Conservation (phyloP, 768 basidiomycete species). For the Guyanaporus albipodus region DNA sequence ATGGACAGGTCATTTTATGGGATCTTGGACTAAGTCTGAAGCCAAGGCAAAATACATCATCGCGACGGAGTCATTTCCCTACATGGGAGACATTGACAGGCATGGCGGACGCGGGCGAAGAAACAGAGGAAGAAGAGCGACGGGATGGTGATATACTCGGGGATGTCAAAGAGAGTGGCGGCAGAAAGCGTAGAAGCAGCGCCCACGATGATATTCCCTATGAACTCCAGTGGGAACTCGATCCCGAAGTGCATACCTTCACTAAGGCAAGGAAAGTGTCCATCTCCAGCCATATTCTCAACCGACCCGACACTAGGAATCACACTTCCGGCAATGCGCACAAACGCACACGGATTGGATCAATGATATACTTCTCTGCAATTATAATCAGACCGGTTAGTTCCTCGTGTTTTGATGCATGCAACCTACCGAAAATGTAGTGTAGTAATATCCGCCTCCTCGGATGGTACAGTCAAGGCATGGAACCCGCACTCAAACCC, state of each 20-base stretch:
- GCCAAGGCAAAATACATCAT: slow-evolving; percentile 33
- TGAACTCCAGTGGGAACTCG: slow-evolving; percentile 80
- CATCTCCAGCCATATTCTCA: neutral
- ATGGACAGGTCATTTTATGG: slow-evolving; percentile 86
- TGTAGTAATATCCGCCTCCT: slow-evolving; percentile 86
- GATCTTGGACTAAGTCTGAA: slow-evolving; percentile 69
- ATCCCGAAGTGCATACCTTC: slow-evolving; percentile 47
- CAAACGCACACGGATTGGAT: slow-evolving; percentile 96
- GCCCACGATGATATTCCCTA: slow-evolving; percentile 42
- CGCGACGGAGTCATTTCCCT: slow-evolving; percentile 28
- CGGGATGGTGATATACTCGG: slow-evolving; percentile 77
- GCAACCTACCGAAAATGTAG: slow-evolving; percentile 5
- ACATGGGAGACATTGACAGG: slow-evolving; percentile 84
- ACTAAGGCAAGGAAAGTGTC: slow-evolving; percentile 41
- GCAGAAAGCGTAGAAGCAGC: slow-evolving; percentile 32
- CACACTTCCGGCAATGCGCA: slow-evolving; percentile 80
- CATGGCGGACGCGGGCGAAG: slow-evolving; percentile 75
- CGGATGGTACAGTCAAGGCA: slow-evolving; percentile 90
- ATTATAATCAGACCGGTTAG: slow-evolving; percentile 83
- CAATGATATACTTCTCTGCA: slow-evolving; percentile 89
- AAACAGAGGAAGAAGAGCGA: slow-evolving; percentile 59
- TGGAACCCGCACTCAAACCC: slow-evolving; percentile 80
- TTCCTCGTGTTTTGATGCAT: slow-evolving; percentile 5
- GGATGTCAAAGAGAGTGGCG: slow-evolving; percentile 50
- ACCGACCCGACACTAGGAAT: slow-evolving; percentile 35